Evolutionary conservation across 2,329 filamentous ascomycete genomes (phyloP), one percentile per base, ranked within the genome.

Genomic region (Cylindrodendrum hubeiense): DNA sequence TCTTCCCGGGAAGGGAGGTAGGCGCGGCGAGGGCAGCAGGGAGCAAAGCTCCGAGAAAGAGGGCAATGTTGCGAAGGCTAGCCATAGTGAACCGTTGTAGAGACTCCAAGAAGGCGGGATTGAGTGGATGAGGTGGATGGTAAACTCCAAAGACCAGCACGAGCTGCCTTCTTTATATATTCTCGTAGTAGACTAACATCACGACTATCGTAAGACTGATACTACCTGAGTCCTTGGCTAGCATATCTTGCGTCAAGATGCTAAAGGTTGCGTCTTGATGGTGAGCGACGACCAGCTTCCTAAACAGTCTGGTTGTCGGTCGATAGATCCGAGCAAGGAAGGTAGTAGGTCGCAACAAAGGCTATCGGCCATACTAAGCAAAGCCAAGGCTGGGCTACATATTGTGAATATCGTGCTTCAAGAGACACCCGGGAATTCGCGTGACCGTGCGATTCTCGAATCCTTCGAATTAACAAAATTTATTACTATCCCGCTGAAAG

Each of bases 11-110:
- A 34, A 47, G 41, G 17, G 66, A 53, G 22, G 74, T 60, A 15
- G 75, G 75, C 24, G 75, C 75, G n/a, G 75, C 75, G 34, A 77
- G 71, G 51, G 69, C 74, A 21, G 71, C 76, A 3, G 77, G 76
- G 64, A 78, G 76, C 65, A 79, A 67, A 52, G 77, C 77, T 71
- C 75, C 77, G 15, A 79, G 54, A 55, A 67, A 69, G 58, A 79
- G 69, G 47, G 75, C 77, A 58, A 78, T 63, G 50, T 70, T 72
- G 66, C 74, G 75, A 55, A 78, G 50, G 70, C 64, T 77, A 59
- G 75, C 52, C 76, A 78, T 78, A 53, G 28, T 70, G 68, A 30
- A 41, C 24, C 54, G 60, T 52, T 41, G 33, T 43, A 24, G 33
- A 56, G 52, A 61, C 51, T 60, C 24, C 22, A 22, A 66, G 46